Base-by-base conservation (phyloP, 345 rosid genomes). In the Brassica juncea region DNA sequence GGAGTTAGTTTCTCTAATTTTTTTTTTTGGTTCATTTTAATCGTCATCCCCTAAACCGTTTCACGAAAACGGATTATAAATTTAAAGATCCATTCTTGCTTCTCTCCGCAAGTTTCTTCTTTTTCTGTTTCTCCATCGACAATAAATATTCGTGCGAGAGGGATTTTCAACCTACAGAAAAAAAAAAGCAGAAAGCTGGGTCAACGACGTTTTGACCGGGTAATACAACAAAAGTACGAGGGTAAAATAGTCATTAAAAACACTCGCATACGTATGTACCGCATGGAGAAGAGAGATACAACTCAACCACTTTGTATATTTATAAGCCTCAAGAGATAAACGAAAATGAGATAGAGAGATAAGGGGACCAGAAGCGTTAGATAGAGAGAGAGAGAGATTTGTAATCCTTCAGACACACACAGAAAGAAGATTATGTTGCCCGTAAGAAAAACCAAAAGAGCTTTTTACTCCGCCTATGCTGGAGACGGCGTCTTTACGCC, bases 191-290 rank as follows among this genome's bases (percentile, higher is more conserved):
- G 71, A 73, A 67, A 84, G 8, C 68, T 75, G 80, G 86, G 94
- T 91, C 92, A 87, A 84, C 87, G 75, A 12, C 19, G 76, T 75
- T 86, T 91, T 92, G 90, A 91, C 87, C 55, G 15, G 73, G 5
- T 71, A 72, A 62, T 81, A 80, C 49, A 49, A 75, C 62, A 71
- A 71, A 70, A 61, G 16, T 8, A 81, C 81, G 80, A 63, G 82
- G 49, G 2, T 34, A 78, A 52, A 84, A 84, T 0, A 12, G 81
- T 65, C 63, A 58, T 67, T 66, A 68, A 6, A 60, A 7, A 19
- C 58, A 5, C 25, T 55, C 4, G 61, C 78, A 34, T 77, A 73
- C 78, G 77, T 73, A 63, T 74, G 55, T 75, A 71, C 65, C 65
- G 64, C 42, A 62, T 11, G 23, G 64, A 60, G 37, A 72, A 8